A percentile compares a stretch with the other conserved stretches of the same genome.
Conservation (phyloP, 257 asterid genomes). For the Scutellaria minor region DNA sequence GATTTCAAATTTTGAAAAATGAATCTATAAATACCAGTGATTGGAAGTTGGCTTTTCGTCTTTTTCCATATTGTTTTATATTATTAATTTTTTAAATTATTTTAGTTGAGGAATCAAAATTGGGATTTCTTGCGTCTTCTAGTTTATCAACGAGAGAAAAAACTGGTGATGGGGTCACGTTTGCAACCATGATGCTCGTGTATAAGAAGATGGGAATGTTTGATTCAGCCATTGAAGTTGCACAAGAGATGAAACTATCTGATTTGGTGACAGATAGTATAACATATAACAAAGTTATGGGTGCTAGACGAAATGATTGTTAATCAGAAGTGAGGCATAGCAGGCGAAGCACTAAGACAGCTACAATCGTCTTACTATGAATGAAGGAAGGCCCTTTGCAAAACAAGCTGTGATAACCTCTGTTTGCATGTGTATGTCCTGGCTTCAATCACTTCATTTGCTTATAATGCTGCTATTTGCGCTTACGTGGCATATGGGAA, state of each 20-base stretch:
- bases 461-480: slow-evolving; percentile 78
- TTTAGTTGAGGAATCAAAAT: no score
- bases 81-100: no score
- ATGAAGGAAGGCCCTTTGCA: slow-evolving; percentile 69
- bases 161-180: neutral
- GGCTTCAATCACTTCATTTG: slow-evolving; percentile 63
- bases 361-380: slow-evolving; percentile 57
- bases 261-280: slow-evolving; percentile 64
- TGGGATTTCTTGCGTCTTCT: no score
- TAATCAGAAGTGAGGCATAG: slow-evolving; percentile 56
- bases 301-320: slow-evolving; percentile 83
- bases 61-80: no score
- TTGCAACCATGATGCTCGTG: no score
- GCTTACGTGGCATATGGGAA: slow-evolving; percentile 63
- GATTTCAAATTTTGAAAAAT: no score
- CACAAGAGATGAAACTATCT: slow-evolving; percentile 71
- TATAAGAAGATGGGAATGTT: neutral
- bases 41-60: no score
- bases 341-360: slow-evolving; percentile 64
- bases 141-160: slow-evolving; percentile 46
- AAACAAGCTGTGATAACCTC: slow-evolving; percentile 76
- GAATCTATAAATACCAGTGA: no score
- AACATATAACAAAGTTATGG: slow-evolving; percentile 73
- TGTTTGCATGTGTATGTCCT: slow-evolving; percentile 70
- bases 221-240: slow-evolving; percentile 75